Conservation (phyloP, 345 rosid species). For the Eucalyptus pauciflora region DNA sequence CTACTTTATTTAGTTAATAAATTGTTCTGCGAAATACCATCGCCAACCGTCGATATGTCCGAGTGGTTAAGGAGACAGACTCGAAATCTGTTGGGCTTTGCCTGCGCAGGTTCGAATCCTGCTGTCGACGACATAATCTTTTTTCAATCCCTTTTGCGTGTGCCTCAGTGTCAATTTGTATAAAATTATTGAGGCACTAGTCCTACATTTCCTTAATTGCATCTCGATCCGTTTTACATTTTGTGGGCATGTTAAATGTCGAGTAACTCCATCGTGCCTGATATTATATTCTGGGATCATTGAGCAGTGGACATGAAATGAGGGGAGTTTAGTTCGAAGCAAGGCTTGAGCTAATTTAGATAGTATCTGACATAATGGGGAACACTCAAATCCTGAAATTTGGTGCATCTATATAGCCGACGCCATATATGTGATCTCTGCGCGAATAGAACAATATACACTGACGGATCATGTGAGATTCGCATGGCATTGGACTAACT, state of each 20-base stretch:
- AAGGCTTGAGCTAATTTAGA: neutral
- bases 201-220: neutral
- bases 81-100: constrained; percentile 99
- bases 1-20: accelerated
- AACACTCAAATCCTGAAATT: neutral
- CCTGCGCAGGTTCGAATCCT: constrained; percentile 99
- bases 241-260: neutral
- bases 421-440: neutral
- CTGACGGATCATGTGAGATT: neutral
- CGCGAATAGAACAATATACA: neutral
- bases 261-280: neutral
- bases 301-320: neutral
- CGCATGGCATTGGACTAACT: too few species aligned
- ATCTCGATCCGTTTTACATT: neutral
- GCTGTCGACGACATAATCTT: constrained; percentile 51
- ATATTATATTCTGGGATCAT: neutral
- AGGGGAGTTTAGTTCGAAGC: neutral
- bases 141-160: neutral
- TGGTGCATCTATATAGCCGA: neutral
- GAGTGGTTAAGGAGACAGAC: constrained; percentile 99
- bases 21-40: accelerated
- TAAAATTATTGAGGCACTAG: neutral
- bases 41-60: constrained; percentile 37
- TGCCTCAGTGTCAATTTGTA: neutral
- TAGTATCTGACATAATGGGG: neutral